phyloP scores from a whole-genome alignment of 805 yeast species.

The Yarrowia sp. region DNA sequence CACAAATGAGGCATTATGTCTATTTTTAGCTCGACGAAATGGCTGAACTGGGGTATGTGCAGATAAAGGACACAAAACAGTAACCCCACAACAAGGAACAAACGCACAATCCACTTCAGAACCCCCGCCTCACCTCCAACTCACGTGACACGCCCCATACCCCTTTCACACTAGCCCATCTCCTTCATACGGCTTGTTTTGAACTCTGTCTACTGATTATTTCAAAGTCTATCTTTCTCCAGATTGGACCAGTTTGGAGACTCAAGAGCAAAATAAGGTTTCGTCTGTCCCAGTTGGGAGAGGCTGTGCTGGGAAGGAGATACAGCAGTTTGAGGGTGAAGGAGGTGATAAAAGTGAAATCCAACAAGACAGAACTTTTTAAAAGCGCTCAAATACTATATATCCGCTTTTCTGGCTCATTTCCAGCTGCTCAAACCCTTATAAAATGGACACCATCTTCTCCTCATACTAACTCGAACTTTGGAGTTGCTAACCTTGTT shows the following conservation, averaged over 20 bases:
- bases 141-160: neutral
- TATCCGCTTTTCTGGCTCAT: too few species aligned
- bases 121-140: too few species aligned
- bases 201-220: slow-evolving; percentile 18
- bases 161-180: neutral
- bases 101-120: too few species aligned
- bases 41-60: too few species aligned
- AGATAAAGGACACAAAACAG: too few species aligned
- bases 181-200: slow-evolving; percentile 5
- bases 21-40: too few species aligned
- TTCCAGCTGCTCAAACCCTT: too few species aligned
- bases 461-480: neutral
- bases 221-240: slow-evolving; percentile 33
- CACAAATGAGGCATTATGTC: neutral
- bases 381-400: too few species aligned
- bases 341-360: neutral
- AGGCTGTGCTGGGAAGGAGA: slow-evolving; percentile 1
- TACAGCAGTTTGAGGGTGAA: too few species aligned
- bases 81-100: too few species aligned
- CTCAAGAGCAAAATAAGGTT: neutral
- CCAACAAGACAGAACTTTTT: too few species aligned
- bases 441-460: too few species aligned
- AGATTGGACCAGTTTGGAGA: slow-evolving; percentile 10
- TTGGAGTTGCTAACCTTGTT: slow-evolving; percentile 31
- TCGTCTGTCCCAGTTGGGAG: slow-evolving; percentile 15